These are phyloP conservation scores for Erythrobasidium yunnanense DNA, from an alignment of 768 basidiomycete species.

Conservation along the genomic window DNA sequence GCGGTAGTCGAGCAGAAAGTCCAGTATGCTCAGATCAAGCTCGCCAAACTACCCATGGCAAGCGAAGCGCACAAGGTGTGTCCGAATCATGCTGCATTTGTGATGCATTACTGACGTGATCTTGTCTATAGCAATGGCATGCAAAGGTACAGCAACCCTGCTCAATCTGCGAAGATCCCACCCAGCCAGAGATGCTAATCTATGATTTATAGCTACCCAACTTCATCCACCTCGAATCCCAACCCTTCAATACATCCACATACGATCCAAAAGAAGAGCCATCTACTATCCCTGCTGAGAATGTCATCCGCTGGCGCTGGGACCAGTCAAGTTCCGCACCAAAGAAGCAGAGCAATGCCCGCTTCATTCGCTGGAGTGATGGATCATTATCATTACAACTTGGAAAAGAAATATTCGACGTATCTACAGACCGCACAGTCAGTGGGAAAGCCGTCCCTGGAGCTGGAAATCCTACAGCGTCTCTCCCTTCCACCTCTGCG, in stretches of 20 bases:
- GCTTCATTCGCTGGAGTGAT: constrained; percentile 90
- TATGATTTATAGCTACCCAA: constrained; percentile 71
- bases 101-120: constrained; percentile 7
- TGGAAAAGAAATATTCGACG: constrained; percentile 88
- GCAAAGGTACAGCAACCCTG: constrained; percentile 36
- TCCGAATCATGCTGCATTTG: neutral
- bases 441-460: constrained; percentile 57
- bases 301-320: constrained; percentile 95
- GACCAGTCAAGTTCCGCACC: constrained; percentile 52
- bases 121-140: constrained; percentile 58
- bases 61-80: constrained; percentile 54
- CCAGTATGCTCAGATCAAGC: constrained; percentile 50
- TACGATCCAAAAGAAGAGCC: constrained; percentile 68
- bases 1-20: constrained; percentile 32
- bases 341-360: constrained; percentile 69
- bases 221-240: constrained; percentile 77
- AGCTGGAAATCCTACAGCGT: constrained; percentile 49
- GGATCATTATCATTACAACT: constrained; percentile 79
- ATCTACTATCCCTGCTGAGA: constrained; percentile 56
- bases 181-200: neutral
- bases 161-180: neutral
- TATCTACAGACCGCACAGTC: constrained; percentile 65
- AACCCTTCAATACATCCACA: constrained; percentile 77
- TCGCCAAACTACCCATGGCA: constrained; percentile 58
- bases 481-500: constrained; percentile 37